phyloP scores from a whole-genome alignment of 371 early-diverging fungal genomes.

The Cokeromyces recurvatus region DNA sequence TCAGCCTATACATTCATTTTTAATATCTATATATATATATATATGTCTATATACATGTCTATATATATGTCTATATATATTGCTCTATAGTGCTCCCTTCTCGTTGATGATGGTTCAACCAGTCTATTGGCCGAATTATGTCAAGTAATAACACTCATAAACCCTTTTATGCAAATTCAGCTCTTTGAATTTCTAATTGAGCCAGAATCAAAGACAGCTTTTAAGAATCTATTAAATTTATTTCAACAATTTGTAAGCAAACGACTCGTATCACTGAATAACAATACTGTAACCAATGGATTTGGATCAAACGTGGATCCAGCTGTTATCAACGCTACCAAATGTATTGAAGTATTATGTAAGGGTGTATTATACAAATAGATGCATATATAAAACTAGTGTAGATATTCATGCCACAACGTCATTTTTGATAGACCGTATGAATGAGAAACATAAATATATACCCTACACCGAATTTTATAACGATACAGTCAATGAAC shows the following conservation, averaged over 20 bases:
- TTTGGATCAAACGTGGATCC: conserved; percentile 36
- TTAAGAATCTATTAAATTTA: conserved; percentile 8
- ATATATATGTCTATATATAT: too few relatives aligned
- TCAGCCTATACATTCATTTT: too few relatives aligned
- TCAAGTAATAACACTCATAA: conserved; percentile 19
- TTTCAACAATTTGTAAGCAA: conserved; percentile 25
- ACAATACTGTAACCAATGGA: not conserved
- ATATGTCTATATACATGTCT: too few relatives aligned
- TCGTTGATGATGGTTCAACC: too few relatives aligned
- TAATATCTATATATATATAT: too few relatives aligned
- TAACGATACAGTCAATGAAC: conserved; percentile 69
- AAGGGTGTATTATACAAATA: conserved; percentile 7
- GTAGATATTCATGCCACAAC: not conserved
- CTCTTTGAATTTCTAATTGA: conserved; percentile 23
- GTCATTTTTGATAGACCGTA: conserved; percentile 26
- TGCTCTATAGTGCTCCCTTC: too few relatives aligned
- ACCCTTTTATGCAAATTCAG: conserved; percentile 13
- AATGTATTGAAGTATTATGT: conserved; percentile 43
- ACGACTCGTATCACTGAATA: conserved; percentile 7
- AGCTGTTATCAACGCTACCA: conserved; percentile 37
- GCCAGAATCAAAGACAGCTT: conserved; percentile 3
- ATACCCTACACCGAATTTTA: conserved; percentile 63
- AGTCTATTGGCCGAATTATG: conserved; percentile 24
- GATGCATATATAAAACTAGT: not conserved
- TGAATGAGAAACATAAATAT: conserved; percentile 43